Base-by-base conservation (phyloP, 345 rosid genomes). In the Sonneratia alba region DNA sequence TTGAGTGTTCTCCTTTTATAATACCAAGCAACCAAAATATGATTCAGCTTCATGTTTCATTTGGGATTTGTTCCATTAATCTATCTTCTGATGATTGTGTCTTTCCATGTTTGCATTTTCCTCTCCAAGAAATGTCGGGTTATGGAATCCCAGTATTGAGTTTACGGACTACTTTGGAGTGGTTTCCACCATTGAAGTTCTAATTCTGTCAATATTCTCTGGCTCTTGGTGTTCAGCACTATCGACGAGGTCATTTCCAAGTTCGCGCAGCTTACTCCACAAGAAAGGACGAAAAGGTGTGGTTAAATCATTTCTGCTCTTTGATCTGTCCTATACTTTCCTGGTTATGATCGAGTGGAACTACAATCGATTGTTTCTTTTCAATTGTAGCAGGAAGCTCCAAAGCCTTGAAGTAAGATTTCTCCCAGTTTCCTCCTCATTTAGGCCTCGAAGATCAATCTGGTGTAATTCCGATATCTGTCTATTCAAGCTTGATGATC, bases 391-490 rank as follows among this genome's bases (percentile, higher is more conserved):
- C 93, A 93, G 98, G 91, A 91, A 93, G 78, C 27, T 93, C 80
- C 93, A 93, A 83, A 88, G 93, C 82, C 97, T 93, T 73, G 93
- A 91, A 85, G 98, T 93, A 91, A 89, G 83, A 78, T 71, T 70
- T 70, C 64, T 68, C 40, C 24, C 51, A 13, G 38, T 72, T 36
- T n/a, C 38, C 14, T 40, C 62, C 53, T 37, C 71, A 22, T 22
- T 34, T 47, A 36, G 42, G 32, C 36, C 36, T 69, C 65, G 19
- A 7, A 47, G 51, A 47, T 47, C 43, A 47, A 62, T 62, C 16
- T 32, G 16, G 37, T 34, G 9, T 62, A 11, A 32, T 37, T 11
- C 66, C 38, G 19, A 62, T 11, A 27, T 4, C 36, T 6, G 8
- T 62, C 38, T 27, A 27, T 62, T 27, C 36, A 62, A 62, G 66